Conservation (phyloP, 1,284 basidiomycete genomes). For the Melampsora larici-populina region DNA sequence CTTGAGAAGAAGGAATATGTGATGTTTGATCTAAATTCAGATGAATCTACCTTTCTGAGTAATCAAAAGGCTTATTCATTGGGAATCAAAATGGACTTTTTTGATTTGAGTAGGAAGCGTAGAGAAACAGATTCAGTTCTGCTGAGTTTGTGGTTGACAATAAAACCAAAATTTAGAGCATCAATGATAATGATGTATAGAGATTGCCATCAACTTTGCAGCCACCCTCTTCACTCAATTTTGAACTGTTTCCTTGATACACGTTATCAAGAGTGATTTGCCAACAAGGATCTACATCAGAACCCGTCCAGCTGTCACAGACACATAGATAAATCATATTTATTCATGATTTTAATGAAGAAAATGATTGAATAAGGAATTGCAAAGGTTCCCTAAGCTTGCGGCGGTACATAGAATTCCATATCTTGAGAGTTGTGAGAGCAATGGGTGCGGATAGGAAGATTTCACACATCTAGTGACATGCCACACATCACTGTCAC, state of each 20-base stretch:
- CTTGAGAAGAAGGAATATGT: too few relatives aligned
- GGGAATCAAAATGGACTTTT: conserved; percentile 8
- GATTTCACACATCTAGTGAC: too few relatives aligned
- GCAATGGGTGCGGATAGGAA: too few relatives aligned
- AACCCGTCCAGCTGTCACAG: conserved; percentile 19
- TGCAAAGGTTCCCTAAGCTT: too few relatives aligned
- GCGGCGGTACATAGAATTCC: too few relatives aligned
- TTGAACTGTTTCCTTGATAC: conserved; percentile 22
- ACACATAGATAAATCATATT: not conserved
- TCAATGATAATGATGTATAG: not conserved
- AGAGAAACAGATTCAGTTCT: not conserved
- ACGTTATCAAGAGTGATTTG: conserved; percentile 23
- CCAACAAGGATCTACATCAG: conserved; percentile 11
- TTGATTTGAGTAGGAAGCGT: not conserved
- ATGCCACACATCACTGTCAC: too few relatives aligned
- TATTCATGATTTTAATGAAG: too few relatives aligned
- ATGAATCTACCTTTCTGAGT: too few relatives aligned
- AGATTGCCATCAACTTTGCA: conserved; percentile 11
- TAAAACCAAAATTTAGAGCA: not conserved
- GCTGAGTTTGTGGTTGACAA: not conserved
- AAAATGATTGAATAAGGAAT: not conserved
- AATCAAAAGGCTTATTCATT: conserved; percentile 17
- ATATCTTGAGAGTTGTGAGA: too few relatives aligned
- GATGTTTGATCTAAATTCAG: too few relatives aligned
- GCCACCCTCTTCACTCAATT: conserved; percentile 10